Evolutionary conservation across 1,139 yeast genomes (phyloP).

Genomic region (Casaregolazyma suthepensis): DNA sequence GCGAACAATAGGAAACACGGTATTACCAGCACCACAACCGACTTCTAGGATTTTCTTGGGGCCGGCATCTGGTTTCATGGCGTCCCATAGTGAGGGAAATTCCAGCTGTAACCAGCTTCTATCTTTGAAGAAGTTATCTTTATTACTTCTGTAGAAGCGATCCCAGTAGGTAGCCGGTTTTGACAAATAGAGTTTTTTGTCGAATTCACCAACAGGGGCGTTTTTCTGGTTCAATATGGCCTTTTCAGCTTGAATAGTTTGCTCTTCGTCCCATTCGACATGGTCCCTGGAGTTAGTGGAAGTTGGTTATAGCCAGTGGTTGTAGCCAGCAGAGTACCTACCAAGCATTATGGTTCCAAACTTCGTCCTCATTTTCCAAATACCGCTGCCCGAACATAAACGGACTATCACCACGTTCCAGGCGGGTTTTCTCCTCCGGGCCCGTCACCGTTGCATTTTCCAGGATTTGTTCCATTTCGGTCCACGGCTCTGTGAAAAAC

Average conservation of each 20-base stretch:
- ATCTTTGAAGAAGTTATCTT: constrained; percentile 91
- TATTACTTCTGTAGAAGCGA: constrained; percentile 81
- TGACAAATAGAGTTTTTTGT: constrained; percentile 67
- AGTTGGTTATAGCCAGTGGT: not conserved
- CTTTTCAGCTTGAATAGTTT: constrained; percentile 64
- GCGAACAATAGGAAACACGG: constrained; percentile 79
- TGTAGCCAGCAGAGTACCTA: constrained; percentile 9
- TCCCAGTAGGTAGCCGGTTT: constrained; percentile 97
- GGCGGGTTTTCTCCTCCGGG: constrained; percentile 16
- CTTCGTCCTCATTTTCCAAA: constrained; percentile 61
- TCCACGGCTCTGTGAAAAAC: not conserved
- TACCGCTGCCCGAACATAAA: constrained; percentile 87
- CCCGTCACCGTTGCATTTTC: not conserved
- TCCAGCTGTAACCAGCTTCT: constrained; percentile 95
- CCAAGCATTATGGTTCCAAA: constrained; percentile 93
- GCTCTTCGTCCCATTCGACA: constrained; percentile 96
- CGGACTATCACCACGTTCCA: constrained; percentile 69
- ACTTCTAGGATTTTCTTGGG: constrained; percentile 75
- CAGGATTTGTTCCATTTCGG: not conserved
- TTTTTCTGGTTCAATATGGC: constrained; percentile 71
- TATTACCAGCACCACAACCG: constrained; percentile 99
- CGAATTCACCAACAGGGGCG: constrained; percentile 79
- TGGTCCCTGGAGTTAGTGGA: constrained; percentile 69
- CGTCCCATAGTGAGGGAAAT: constrained; percentile 77
- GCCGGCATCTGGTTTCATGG: constrained; percentile 66